Conservation (phyloP, 1,139 yeast species). For the Yamadazyma taylorii region DNA sequence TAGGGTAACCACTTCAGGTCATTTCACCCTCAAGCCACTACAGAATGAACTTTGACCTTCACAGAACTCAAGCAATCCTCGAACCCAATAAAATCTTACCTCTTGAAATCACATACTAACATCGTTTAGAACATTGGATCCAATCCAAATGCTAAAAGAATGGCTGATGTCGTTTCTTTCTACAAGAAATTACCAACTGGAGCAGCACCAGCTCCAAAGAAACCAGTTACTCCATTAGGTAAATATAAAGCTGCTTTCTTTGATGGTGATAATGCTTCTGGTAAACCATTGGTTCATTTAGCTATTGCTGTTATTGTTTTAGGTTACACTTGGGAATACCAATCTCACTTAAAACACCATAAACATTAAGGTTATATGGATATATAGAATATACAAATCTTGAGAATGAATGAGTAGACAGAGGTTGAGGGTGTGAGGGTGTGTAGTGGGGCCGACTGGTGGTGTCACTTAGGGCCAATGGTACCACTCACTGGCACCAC, state of each 20-base stretch:
- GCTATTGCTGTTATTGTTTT: constrained; percentile 67
- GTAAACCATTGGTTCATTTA: constrained; percentile 79
- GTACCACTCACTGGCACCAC: no score
- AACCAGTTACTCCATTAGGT: constrained; percentile 71
- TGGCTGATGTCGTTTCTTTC: constrained; percentile 92
- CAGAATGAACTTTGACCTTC: no score
- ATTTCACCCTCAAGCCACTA: no score
- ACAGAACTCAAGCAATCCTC: no score
- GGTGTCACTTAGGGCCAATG: no score
- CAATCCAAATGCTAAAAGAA: constrained; percentile 95
- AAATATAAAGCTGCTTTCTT: constrained; percentile 78
- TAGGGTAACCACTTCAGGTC: no score
- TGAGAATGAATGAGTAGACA: no score
- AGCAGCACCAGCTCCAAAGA: constrained; percentile 68
- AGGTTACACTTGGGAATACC: constrained; percentile 94
- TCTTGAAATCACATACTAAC: no score
- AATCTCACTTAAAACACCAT: constrained; percentile 71
- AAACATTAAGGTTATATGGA: constrained; percentile 17
- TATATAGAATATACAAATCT: no score
- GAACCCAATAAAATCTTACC: no score
- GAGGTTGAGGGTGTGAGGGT: no score
- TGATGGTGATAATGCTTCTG: constrained; percentile 76
- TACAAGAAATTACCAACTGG: constrained; percentile 98
- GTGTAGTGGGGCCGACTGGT: no score
- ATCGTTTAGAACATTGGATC: constrained; percentile 75